phyloP scores from a whole-genome alignment of 805 yeast genomes.

The Wickerhamiella azymoides region DNA sequence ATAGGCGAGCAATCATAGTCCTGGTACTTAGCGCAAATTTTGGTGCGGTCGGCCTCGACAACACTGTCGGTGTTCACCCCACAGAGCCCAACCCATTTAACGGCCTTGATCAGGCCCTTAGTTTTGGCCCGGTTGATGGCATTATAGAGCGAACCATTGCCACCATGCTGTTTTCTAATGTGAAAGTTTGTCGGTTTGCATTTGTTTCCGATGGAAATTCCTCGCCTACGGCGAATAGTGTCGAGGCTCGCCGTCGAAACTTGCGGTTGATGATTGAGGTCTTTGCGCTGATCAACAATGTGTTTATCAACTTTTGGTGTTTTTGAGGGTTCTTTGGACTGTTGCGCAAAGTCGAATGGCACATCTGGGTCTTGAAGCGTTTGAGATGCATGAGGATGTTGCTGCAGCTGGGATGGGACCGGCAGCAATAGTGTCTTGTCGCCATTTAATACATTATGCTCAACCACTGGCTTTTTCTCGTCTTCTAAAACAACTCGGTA shows the following conservation, averaged over 20 bases:
- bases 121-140: slow-evolving; percentile 52
- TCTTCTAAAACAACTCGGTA: slow-evolving; percentile 21
- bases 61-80: slow-evolving; percentile 85
- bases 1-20: slow-evolving; percentile 43
- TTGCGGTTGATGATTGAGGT: slow-evolving; percentile 6
- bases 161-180: slow-evolving; percentile 35
- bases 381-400: slow-evolving; percentile 2
- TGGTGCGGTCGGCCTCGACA: neutral
- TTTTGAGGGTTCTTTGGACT: slow-evolving; percentile 4
- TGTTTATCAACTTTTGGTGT: slow-evolving; percentile 12
- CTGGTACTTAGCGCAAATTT: slow-evolving; percentile 35
- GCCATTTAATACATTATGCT: neutral
- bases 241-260: slow-evolving; percentile 3
- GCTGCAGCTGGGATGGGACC: slow-evolving; percentile 8
- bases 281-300: slow-evolving; percentile 17
- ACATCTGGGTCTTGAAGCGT: slow-evolving; percentile 10
- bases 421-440: slow-evolving; percentile 11
- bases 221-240: slow-evolving; percentile 1
- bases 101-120: slow-evolving; percentile 25
- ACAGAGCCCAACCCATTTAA: slow-evolving; percentile 76
- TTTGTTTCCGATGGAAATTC: neutral
- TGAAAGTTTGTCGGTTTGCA: slow-evolving; percentile 2
- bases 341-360: slow-evolving; percentile 16
- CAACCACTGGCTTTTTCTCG: neutral
- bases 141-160: slow-evolving; percentile 80